Evolutionary conservation across 805 yeast species (phyloP), one percentile per base, ranked within the genome.

Genomic region (Hanseniaspora occidentalis): DNA sequence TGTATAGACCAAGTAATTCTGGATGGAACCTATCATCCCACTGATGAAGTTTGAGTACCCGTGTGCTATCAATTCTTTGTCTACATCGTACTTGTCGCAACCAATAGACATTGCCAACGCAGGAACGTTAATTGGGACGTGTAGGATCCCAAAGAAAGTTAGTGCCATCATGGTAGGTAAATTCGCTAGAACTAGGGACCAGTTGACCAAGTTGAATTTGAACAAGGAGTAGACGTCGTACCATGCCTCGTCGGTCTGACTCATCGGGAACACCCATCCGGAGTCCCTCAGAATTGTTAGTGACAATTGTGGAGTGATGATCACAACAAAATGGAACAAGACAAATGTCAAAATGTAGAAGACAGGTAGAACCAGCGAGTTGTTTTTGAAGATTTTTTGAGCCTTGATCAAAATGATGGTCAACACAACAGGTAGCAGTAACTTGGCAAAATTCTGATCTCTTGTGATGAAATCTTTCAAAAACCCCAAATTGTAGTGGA

Each of bases 121-220:
- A 1, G 98, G 98, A 11, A 92, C 96, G 56, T 92, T 92, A 45
- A 92, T 92, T 3, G 98, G 98, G 9, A 92, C 98, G 52, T 92
- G 98, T 41, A 92, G 64, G 31, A 92, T 81, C 10, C 98, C 98
- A 53, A 92, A 92, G 56, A 92, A 92, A 0, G 97, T 88, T 47
- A 92, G 66, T 0, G 98, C 98, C 41, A 89, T 62, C 96, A 92
- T 92, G 2, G 94, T 81, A 5, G 98, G 98, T 16, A 86, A 45
- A 52, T 86, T 84, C 40, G 69, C 63, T 2, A 75, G 37, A 20
- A 92, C 67, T 22, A 78, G 68, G 45, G 62, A 53, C 92, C 95
- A 84, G 57, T 84, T 76, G n/a, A 85, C 92, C 22, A 70, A 58
- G 3, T 61, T 58, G 51, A 85, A 77, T 47, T 82, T 70, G 63